phyloP scores from a whole-genome alignment of 108 stramenopile genomes.

The Cyclotella distinguenda region DNA sequence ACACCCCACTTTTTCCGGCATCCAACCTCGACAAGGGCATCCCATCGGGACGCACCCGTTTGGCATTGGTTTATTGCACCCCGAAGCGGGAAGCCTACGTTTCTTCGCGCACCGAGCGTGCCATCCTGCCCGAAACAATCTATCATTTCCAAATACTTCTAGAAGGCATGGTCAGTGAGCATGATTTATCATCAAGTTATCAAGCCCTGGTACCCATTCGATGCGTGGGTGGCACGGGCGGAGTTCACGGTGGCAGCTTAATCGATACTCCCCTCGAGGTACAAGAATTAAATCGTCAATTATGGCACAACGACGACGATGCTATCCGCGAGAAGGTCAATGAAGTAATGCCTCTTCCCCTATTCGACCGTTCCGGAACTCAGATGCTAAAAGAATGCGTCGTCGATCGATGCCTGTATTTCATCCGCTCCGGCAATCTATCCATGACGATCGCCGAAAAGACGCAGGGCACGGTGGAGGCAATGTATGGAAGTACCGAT shows the following conservation, averaged over 20 bases:
- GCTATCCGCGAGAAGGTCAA: conserved; percentile 30
- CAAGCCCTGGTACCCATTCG: conserved; percentile 31
- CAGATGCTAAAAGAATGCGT: conserved; percentile 34
- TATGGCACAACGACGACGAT: conserved; percentile 29
- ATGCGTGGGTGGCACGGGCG: conserved; percentile 38
- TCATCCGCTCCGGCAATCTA: conserved; percentile 30
- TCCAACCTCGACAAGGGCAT: not conserved
- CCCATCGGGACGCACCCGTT: conserved; percentile 20
- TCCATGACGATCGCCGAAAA: conserved; percentile 21
- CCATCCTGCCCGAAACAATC: conserved; percentile 37
- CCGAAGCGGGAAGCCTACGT: conserved; percentile 39
- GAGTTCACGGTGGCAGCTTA: conserved; percentile 33
- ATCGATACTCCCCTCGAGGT: conserved; percentile 31
- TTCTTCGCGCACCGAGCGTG: conserved; percentile 31
- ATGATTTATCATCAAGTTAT: conserved; percentile 36
- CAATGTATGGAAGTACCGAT: conserved; percentile 29
- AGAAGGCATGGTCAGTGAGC: conserved; percentile 32
- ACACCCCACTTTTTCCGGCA: conserved; percentile 22
- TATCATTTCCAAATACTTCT: conserved; percentile 46
- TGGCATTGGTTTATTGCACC: conserved; percentile 39
- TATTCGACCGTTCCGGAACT: conserved; percentile 34
- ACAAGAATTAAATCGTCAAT: conserved; percentile 25
- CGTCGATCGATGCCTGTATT: conserved; percentile 35
- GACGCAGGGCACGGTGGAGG: conserved; percentile 33
- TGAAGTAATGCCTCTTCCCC: conserved; percentile 21